Evolutionary conservation across 176 grass and related monocot species (phyloP), one percentile per base, ranked within the genome.

Genomic region (Typha latifolia): DNA sequence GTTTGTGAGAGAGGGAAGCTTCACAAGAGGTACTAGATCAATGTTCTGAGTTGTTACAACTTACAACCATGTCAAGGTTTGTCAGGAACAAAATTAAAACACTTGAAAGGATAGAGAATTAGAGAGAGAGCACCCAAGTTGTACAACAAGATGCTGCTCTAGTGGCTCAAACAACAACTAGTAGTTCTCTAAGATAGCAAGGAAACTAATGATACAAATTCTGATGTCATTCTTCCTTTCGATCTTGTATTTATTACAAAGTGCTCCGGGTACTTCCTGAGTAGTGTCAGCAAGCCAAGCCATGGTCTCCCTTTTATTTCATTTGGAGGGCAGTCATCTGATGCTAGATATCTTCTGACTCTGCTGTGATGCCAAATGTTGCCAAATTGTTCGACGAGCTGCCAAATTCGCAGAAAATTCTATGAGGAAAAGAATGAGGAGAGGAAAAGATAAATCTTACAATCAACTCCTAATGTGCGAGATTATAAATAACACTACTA

Each of bases 161-260:
- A 20, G 16, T 57, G 5, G 19, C 5, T 10, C 19, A 20, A 57
- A 20, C 15, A 18, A 10, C 2, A 57, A 13, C 16, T 57, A 26
- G 0, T 3, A n/a, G 18, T 21, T 69, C 14, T 49, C 74, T 86
- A 96, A 3, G 87, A 91, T 49, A 91, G 87, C 77, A 91, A 68
- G 47, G 87, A 96, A 63, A 96, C 91, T 4, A 96, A 70, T 4
- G 87, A 96, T 19, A 96, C 91, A 59, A 96, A 96, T 77, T 96
- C 91, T 0, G 91, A 91, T n/a, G 85, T 88, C 15, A 88, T 72
- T 48, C 87, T 88, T 26, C 91, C 91, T 65, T 91, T 96, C 2
- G 82, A 91, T 64, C 85, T 96, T 22, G 91, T 96, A 67, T 96
- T 91, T 72, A 96, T 88, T 61, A 91, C 87, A 22, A 96, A 96